phyloP scores from a whole-genome alignment of 495 filamentous ascomycete species.

The Tetracladium marchalianum region DNA sequence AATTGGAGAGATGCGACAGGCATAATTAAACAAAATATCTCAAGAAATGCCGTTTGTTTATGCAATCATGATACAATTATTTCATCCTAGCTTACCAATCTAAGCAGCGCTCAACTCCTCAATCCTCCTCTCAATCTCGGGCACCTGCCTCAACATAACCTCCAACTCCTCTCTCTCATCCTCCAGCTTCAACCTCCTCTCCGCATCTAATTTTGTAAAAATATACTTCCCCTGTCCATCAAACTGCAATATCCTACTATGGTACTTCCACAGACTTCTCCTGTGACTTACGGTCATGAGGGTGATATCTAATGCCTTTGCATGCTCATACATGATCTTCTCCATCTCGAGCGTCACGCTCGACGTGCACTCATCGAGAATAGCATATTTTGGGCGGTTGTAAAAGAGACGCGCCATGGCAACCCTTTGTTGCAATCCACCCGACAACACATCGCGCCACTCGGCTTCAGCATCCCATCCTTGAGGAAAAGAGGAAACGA shows the following conservation, averaged over 20 bases:
- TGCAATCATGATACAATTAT: too few species aligned
- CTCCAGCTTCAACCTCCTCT: conserved; percentile 73
- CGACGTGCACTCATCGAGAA: conserved; percentile 93
- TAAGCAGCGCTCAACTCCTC: conserved; percentile 51
- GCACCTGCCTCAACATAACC: conserved; percentile 68
- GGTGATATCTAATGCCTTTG: conserved; percentile 82
- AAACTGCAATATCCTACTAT: conserved; percentile 87
- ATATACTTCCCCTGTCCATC: conserved; percentile 88
- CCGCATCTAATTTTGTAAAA: conserved; percentile 85
- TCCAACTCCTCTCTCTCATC: conserved; percentile 97
- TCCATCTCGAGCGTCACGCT: conserved; percentile 90
- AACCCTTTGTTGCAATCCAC: conserved; percentile 90
- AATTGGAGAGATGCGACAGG: too few species aligned
- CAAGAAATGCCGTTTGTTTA: too few species aligned
- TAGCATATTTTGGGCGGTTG: conserved; percentile 83
- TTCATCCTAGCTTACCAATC: too few species aligned
- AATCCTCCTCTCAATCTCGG: conserved; percentile 78
- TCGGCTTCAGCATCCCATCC: conserved; percentile 95
- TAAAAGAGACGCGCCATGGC: conserved; percentile 97
- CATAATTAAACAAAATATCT: too few species aligned
- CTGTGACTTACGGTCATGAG: conserved; percentile 94
- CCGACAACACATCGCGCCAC: conserved; percentile 86
- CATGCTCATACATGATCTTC: conserved; percentile 92
- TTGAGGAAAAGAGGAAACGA: conserved; percentile 67
- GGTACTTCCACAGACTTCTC: conserved; percentile 91